Conservation (phyloP, 2,329 filamentous ascomycete species). For the Aspergillus sp. region DNA sequence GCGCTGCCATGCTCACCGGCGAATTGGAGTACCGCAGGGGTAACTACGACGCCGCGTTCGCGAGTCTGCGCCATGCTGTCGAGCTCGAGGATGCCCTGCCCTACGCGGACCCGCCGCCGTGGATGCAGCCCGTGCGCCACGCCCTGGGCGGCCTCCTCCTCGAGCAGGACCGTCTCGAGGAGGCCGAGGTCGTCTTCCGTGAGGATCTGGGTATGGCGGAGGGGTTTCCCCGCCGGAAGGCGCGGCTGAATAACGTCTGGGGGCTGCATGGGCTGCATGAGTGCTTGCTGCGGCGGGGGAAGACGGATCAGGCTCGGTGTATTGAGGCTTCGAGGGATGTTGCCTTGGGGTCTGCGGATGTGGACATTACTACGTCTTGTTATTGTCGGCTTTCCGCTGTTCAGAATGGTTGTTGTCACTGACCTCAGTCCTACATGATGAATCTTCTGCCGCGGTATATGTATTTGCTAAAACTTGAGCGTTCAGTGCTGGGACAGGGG, state of each 20-base stretch:
- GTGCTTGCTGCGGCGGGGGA: conserved; percentile 50
- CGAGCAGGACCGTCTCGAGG: conserved; percentile 50
- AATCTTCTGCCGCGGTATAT: too few relatives aligned
- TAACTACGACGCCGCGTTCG: conserved; percentile 51
- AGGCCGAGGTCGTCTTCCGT: conserved; percentile 49
- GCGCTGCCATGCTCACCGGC: conserved; percentile 56
- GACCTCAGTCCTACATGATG: neutral
- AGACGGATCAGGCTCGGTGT: conserved; percentile 36
- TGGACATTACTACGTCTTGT: conserved; percentile 49
- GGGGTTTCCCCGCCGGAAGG: conserved; percentile 51
- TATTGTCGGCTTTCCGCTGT: conserved; percentile 37
- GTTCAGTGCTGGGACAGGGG: too few relatives aligned
- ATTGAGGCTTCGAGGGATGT: conserved; percentile 41
- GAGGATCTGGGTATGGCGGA: conserved; percentile 51
- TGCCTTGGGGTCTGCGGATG: conserved; percentile 49
- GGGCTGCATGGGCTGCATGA: conserved; percentile 63
- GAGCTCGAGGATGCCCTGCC: conserved; percentile 52
- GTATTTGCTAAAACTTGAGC: too few relatives aligned
- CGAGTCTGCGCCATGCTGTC: conserved; percentile 49
- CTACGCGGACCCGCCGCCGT: conserved; percentile 65
- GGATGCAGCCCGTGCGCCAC: conserved; percentile 65
- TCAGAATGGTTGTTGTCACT: neutral
- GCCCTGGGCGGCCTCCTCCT: conserved; percentile 59
- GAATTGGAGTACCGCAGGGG: conserved; percentile 61
- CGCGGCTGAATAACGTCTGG: conserved; percentile 65